phyloP scores from a whole-genome alignment of 1,284 basidiomycete species.

The Microstroma glucosiphilum region DNA sequence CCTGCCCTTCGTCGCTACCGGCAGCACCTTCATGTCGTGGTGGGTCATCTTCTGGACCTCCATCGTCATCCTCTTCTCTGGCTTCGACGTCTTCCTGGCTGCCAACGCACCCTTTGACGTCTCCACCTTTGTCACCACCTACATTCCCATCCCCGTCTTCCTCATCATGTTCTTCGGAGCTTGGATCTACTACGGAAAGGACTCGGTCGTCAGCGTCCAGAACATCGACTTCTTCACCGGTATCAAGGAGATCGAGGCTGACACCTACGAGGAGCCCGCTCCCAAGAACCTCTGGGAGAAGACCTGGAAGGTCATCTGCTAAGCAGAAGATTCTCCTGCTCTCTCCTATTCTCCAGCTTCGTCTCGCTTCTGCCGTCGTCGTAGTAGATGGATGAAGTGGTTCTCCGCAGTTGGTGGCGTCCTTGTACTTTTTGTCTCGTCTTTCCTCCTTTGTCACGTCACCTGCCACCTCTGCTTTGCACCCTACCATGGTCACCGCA shows the following conservation, averaged over 20 bases:
- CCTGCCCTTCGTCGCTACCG: conserved; percentile 55
- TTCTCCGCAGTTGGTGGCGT: too few species aligned
- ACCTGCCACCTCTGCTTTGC: too few species aligned
- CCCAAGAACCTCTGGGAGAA: conserved; percentile 20
- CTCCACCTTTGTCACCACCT: conserved; percentile 73
- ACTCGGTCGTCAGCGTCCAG: conserved; percentile 53
- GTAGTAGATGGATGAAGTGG: too few species aligned
- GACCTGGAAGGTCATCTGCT: conserved; percentile 2
- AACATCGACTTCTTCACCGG: conserved; percentile 74
- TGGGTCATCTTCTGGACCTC: conserved; percentile 42
- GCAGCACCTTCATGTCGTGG: conserved; percentile 16
- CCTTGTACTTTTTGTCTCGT: too few species aligned
- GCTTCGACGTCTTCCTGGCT: conserved; percentile 48
- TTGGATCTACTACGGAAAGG: conserved; percentile 27
- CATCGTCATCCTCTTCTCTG: conserved; percentile 50
- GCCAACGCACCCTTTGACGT: conserved; percentile 37
- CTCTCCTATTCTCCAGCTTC: too few species aligned
- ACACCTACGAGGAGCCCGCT: conserved; percentile 26
- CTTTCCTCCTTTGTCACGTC: too few species aligned
- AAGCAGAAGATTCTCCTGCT: neutral
- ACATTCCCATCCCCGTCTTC: conserved; percentile 63
- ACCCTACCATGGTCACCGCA: too few species aligned
- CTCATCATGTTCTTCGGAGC: conserved; percentile 9
- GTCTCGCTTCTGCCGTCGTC: too few species aligned
- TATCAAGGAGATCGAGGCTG: conserved; percentile 35